Conservation (phyloP, 306 rosid species). For the Malus orientalis region DNA sequence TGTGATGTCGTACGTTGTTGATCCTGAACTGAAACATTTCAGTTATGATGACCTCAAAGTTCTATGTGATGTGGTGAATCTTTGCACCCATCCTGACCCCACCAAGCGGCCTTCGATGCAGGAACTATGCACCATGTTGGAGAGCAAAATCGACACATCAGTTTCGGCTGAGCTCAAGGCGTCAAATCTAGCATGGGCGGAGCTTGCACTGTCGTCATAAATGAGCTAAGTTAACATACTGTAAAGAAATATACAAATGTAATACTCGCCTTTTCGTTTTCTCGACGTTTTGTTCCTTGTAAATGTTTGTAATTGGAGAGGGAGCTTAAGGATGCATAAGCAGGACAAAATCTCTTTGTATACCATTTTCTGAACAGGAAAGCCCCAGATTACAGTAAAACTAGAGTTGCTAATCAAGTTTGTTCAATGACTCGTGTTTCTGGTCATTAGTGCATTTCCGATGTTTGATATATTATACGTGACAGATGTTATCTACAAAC, state of each 20-base stretch:
- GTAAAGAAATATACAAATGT: slow-evolving; percentile 40
- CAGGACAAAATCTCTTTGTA: slow-evolving; percentile 41
- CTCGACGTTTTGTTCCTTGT: slow-evolving; percentile 36
- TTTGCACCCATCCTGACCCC: slow-evolving; percentile 61
- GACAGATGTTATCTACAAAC: neutral
- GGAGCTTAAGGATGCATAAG: slow-evolving; percentile 24
- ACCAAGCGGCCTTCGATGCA: slow-evolving; percentile 51
- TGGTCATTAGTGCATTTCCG: neutral
- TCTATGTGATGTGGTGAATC: slow-evolving; percentile 69
- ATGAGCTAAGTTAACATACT: slow-evolving; percentile 44
- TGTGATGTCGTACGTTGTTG: slow-evolving; percentile 63
- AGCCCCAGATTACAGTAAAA: neutral
- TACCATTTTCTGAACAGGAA: slow-evolving; percentile 25
- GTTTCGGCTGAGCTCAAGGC: slow-evolving; percentile 62
- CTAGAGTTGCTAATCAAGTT: slow-evolving; percentile 4
- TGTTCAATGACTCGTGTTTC: neutral
- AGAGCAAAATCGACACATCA: slow-evolving; percentile 83
- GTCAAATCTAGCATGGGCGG: slow-evolving; percentile 97
- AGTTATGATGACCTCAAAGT: slow-evolving; percentile 68
- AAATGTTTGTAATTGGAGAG: slow-evolving; percentile 40
- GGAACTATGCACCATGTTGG: slow-evolving; percentile 60
- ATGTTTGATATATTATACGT: no score
- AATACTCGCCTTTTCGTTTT: slow-evolving; percentile 11
- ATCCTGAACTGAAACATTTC: slow-evolving; percentile 73
- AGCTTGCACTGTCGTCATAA: slow-evolving; percentile 78